phyloP scores from a whole-genome alignment of 768 basidiomycete genomes.

The Tulasnella sp. region DNA sequence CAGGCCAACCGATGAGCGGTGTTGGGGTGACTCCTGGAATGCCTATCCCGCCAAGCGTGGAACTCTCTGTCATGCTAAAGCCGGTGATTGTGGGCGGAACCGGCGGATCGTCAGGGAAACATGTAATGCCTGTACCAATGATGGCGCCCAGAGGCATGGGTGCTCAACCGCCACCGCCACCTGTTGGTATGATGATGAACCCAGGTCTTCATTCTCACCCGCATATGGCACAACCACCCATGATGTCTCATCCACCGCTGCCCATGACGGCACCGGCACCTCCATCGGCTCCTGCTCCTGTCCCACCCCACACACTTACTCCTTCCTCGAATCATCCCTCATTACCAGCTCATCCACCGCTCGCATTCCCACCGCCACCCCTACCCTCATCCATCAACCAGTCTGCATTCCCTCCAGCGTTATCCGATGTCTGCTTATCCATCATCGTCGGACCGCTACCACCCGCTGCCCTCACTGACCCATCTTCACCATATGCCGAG shows the following conservation, averaged over 20 bases:
- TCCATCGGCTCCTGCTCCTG: too few species aligned
- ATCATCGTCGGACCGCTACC: slow-evolving; percentile 59
- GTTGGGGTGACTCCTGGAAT: background rate
- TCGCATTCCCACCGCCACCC: background rate
- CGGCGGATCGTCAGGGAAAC: background rate
- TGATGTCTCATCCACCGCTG: background rate
- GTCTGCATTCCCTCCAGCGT: slow-evolving; percentile 21
- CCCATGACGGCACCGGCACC: background rate
- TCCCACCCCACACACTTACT: slow-evolving; percentile 17
- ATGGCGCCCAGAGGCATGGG: background rate
- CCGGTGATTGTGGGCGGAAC: too few species aligned
- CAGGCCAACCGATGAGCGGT: background rate
- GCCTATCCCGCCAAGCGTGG: background rate
- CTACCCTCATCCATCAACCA: slow-evolving; percentile 11
- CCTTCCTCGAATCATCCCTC: slow-evolving; percentile 21
- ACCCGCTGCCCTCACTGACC: slow-evolving; percentile 44
- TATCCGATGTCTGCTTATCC: slow-evolving; percentile 56
- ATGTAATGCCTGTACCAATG: background rate
- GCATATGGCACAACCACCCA: slow-evolving; percentile 6
- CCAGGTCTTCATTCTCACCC: slow-evolving; percentile 1
- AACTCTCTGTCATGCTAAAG: too few species aligned
- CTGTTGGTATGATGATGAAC: slow-evolving; percentile 6
- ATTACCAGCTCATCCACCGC: background rate
- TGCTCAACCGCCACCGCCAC: background rate
- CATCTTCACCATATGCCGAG: slow-evolving; percentile 32